Percentiles rank a stretch among this genome's conserved stretches.
These are phyloP conservation scores for Rhizopus arrhizus DNA, from an alignment of 371 early-diverging fungal species.

Conservation along the genomic window DNA sequence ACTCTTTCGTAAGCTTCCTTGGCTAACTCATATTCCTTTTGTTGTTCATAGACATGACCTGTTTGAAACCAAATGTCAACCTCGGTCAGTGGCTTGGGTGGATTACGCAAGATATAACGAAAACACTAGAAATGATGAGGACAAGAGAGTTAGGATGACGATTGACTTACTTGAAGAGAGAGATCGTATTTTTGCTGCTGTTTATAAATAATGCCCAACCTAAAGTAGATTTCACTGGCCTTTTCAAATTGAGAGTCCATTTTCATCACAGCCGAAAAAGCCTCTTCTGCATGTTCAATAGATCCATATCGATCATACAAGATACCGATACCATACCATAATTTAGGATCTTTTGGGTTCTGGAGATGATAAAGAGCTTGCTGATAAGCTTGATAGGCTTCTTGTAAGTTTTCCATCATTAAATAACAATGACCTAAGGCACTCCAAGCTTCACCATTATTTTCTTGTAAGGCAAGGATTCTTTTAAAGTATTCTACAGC, in stretches of 20 bases:
- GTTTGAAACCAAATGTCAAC: conserved; percentile 98
- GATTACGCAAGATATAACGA: conserved; percentile 84
- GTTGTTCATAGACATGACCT: conserved; percentile 95
- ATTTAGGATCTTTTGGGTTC: conserved; percentile 93
- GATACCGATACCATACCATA: conserved; percentile 99
- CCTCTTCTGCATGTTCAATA: conserved; percentile 96
- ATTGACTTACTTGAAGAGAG: conserved; percentile 69
- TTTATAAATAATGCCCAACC: conserved; percentile 97
- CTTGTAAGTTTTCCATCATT: conserved; percentile 92
- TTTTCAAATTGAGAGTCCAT: conserved; percentile 93
- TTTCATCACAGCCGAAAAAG: conserved; percentile 87
- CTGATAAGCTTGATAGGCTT: conserved; percentile 92
- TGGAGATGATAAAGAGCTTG: conserved; percentile 85
- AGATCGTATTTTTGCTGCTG: conserved; percentile 89
- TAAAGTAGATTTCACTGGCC: conserved; percentile 95
- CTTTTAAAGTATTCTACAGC: conserved; percentile 91
- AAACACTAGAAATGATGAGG: conserved; percentile 70
- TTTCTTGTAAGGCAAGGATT: conserved; percentile 74
- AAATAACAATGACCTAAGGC: conserved; percentile 91
- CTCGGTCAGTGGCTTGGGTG: conserved; percentile 93
- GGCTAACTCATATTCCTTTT: conserved; percentile 86
- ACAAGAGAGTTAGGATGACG: too few species aligned
- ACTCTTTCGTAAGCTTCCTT: conserved; percentile 94
- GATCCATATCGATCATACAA: conserved; percentile 96
- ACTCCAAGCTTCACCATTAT: conserved; percentile 92